Evolutionary conservation across 805 yeast genomes (phyloP), one percentile per base, ranked within the genome.

Genomic region (Starmerella scarabaei): DNA sequence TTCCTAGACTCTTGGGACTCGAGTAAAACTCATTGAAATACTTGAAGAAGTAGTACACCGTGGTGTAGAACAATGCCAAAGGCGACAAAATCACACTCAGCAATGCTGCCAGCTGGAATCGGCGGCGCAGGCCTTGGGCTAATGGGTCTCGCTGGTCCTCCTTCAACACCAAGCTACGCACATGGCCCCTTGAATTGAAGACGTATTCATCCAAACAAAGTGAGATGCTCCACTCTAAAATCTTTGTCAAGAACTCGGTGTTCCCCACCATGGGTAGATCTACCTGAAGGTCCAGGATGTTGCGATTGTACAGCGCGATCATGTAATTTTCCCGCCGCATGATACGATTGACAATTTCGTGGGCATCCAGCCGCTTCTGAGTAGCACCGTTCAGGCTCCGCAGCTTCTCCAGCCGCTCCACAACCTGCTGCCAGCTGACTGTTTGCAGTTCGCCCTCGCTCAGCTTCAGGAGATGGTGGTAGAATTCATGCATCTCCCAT

Each of bases 241-340:
- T 84, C 49, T 80, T 77, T 0, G 98, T 88, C 23, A 91, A 62
- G 11, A 69, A 62, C 35, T 53, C 55, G 33, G 59, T 63, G 4
- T 60, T 53, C 12, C 61, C 59, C 11, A 19, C 5, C 3, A 66
- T 55, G 0, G 77, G 75, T 3, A 73, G 46, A 1, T 77, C 74
- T 15, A 84, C 56, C 0, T 80, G 67, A 19, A 82, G 62, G 52
- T 80, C 80, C 32, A 88, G 60, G 1, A 88, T 63, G 43, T 80
- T 74, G 50, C 77, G 81, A 59, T 84, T 86, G 53, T 82, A 76
- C 49, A 91, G 61, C 1, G 96, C 95, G 55, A 91, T 84, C 68
- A 85, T 69, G 58, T 86, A 91, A 56, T 91, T 91, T 45, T 91
- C 98, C 50, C 77, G 82, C 44, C 99, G 67, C 98, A 91, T 86